These are phyloP conservation scores for Zymoseptoria brevis DNA, from an alignment of 2,329 filamentous ascomycete genomes.

Conservation along the genomic window DNA sequence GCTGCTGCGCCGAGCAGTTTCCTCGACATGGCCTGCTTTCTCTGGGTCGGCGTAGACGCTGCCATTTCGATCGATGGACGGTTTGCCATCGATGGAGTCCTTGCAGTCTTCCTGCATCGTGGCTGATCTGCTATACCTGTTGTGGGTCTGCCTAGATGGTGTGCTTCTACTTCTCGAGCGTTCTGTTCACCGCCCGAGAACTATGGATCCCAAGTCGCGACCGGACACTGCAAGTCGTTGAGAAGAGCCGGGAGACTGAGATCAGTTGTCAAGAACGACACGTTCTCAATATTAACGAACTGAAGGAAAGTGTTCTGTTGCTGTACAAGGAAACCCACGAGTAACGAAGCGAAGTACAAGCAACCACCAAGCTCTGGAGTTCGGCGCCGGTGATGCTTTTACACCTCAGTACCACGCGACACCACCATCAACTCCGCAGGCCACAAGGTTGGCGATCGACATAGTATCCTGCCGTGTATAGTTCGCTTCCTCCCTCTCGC, in stretches of 20 bases:
- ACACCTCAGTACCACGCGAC: not conserved
- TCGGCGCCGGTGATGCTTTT: not conserved
- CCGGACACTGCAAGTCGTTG: not conserved
- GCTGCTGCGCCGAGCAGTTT: constrained; percentile 1
- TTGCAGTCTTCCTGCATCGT: not conserved
- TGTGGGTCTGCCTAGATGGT: not conserved
- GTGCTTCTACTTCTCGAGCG: not conserved
- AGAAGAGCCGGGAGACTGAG: not conserved
- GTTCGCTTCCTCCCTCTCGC: not conserved
- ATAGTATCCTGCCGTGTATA: not conserved
- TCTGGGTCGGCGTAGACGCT: not conserved
- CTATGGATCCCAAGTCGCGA: not conserved
- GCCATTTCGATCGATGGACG: not conserved
- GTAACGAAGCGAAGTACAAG: not conserved
- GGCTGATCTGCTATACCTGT: not conserved
- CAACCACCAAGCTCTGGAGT: not conserved
- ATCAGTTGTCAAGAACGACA: not conserved
- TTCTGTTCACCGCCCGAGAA: not conserved
- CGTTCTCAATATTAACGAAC: not conserved
- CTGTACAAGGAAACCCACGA: not conserved
- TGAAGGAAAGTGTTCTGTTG: not conserved
- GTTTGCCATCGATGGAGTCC: not conserved
- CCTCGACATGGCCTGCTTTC: not conserved
- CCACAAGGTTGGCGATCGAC: not conserved
- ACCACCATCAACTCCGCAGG: not conserved